Evolutionary conservation across 768 basidiomycete genomes (phyloP), one percentile per base, ranked within the genome.

Genomic region (Dendrothele bispora): DNA sequence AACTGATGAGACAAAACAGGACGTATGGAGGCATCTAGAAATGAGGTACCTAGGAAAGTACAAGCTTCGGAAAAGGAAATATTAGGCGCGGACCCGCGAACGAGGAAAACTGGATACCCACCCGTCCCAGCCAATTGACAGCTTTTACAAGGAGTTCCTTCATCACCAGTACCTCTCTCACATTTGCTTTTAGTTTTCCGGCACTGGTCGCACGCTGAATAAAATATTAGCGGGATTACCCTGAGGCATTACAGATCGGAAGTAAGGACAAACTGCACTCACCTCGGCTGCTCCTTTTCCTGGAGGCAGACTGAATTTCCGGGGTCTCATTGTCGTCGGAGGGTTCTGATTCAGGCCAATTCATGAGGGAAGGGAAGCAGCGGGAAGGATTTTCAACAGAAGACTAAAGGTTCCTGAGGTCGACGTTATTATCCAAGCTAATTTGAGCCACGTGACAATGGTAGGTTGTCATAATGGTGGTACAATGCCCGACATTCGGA

Each of bases 111-210:
- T 26, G 15, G 24, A 21, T 17, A 68, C 69, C 61, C 56, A 82
- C 79, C 73, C 55, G 75, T 80, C 28, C 75, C 82, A 37, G 75
- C 73, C 53, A 77, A 62, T 41, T 74, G 69, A 67, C 83, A 87
- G 57, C 78, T 88, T 64, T 79, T 87, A 66, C 81, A 89, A 18
- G 65, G 72, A 20, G 70, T 67, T 15, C 69, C 69, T 17, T 78
- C 75, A n/a, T n/a, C n/a, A 5, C 71, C 72, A 3, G 56, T 56
- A 26, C 57, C 69, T 39, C 81, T 78, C 59, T 91, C 88, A 60
- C 91, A 92, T 63, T 91, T 91, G 71, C 86, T 87, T 68, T 91
- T 93, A 6, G 86, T 86, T 70, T 90, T 92, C 40, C 89, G 76
- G 57, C 90, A 93, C 55, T 91, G 86, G 70, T 92, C 90, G 57